Percentiles rank a stretch among this genome's conserved stretches.
Evolutionary conservation across 2,329 filamentous ascomycete species (phyloP).

Genomic region (Geosmithia flava): DNA sequence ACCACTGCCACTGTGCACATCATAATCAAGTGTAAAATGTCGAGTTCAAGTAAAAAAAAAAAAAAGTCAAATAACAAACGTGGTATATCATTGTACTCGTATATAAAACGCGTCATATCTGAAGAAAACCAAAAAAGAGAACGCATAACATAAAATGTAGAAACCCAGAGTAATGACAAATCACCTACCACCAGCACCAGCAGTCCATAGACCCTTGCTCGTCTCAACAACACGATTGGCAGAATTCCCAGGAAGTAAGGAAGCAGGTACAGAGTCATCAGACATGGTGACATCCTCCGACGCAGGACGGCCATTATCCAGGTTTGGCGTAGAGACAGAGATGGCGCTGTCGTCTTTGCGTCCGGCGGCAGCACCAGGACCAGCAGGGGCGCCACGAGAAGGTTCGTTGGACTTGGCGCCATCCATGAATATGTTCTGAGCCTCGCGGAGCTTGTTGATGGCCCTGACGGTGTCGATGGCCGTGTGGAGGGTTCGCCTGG

Average conservation of each 20-base stretch:
- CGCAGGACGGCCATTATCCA: conserved; percentile 18
- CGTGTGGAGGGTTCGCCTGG: conserved; percentile 53
- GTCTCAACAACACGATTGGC: conserved; percentile 49
- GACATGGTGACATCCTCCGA: conserved; percentile 35
- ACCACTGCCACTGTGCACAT: too few relatives aligned
- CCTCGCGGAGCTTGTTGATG: conserved; percentile 59
- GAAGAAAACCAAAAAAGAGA: too few relatives aligned
- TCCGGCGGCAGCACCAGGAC: conserved; percentile 7
- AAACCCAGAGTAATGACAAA: too few relatives aligned
- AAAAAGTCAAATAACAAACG: too few relatives aligned
- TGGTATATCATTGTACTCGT: too few relatives aligned
- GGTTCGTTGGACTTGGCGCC: conserved; percentile 42
- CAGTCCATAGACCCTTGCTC: conserved; percentile 49
- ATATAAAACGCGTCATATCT: too few relatives aligned
- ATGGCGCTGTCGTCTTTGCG: conserved; percentile 33
- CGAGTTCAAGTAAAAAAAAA: too few relatives aligned
- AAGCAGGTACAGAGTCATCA: conserved; percentile 34
- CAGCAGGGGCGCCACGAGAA: conserved; percentile 18
- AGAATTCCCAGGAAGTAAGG: conserved; percentile 40
- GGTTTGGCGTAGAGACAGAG: conserved; percentile 8
- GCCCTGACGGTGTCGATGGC: conserved; percentile 60
- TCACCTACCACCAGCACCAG: too few relatives aligned
- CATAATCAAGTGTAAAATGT: too few relatives aligned
- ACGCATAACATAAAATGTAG: too few relatives aligned
- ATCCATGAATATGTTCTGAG: conserved; percentile 49